phyloP scores from a whole-genome alignment of 164 flowering plant species.

The Tinospora cordifolia region DNA sequence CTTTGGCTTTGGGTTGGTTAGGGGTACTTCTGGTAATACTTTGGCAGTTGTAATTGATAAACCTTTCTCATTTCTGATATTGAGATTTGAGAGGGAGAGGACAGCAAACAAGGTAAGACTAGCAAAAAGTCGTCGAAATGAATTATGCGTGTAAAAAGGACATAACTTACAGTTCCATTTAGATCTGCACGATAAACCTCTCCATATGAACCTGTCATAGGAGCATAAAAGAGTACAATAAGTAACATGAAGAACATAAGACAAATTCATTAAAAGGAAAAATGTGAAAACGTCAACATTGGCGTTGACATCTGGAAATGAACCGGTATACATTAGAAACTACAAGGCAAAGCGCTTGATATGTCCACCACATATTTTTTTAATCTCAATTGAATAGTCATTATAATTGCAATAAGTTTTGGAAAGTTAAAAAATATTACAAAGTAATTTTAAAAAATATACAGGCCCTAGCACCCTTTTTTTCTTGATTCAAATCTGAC shows the following conservation, averaged over 20 bases:
- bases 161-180: conserved; percentile 88
- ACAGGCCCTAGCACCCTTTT: not conserved
- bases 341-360: not conserved
- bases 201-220: conserved; percentile 83
- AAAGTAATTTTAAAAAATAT: not conserved
- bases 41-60: too few species aligned
- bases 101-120: not conserved
- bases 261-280: not conserved
- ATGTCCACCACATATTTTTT: not conserved
- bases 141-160: not conserved
- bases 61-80: too few species aligned
- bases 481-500: not conserved
- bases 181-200: conserved; percentile 92
- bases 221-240: not conserved
- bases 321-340: not conserved
- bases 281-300: not conserved
- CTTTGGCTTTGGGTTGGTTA: too few species aligned
- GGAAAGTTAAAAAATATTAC: too few species aligned
- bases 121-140: not conserved
- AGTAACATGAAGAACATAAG: not conserved
- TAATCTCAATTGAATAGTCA: not conserved
- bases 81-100: too few species aligned
- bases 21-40: too few species aligned
- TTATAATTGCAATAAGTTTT: not conserved
- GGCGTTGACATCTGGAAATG: not conserved